Evolutionary conservation across 139 green algal species (phyloP).

Genomic region (Chloropicon primus): DNA sequence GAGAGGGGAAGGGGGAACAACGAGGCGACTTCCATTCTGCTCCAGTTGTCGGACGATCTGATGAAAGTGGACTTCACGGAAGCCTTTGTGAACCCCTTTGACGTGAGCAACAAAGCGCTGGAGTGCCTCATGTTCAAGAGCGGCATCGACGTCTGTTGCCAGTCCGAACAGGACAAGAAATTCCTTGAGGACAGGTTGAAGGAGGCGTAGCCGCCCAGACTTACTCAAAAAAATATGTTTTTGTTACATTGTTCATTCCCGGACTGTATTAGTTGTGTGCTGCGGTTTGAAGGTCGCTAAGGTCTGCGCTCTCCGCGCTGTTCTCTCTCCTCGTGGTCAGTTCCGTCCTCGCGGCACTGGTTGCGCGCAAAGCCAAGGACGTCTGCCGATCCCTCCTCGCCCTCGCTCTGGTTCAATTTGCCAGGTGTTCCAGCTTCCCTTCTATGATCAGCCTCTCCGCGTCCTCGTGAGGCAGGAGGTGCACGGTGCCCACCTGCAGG

Average conservation of each 20-base stretch:
- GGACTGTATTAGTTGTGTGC: no score
- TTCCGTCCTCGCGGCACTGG: no score
- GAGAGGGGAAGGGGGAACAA: background rate
- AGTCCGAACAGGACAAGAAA: background rate
- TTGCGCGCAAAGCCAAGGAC: no score
- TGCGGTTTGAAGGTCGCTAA: no score
- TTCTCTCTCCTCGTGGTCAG: no score
- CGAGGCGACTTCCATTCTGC: background rate
- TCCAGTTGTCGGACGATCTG: background rate
- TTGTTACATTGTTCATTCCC: no score
- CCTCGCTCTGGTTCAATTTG: no score
- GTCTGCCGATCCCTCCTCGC: no score
- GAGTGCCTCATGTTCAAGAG: background rate
- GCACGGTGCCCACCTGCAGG: background rate
- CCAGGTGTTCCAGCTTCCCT: background rate
- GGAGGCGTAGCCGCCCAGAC: background rate
- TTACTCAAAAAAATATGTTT: no score
- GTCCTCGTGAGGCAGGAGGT: background rate
- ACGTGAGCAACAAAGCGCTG: background rate
- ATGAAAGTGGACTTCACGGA: background rate
- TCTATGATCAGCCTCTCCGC: background rate
- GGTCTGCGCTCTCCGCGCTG: no score
- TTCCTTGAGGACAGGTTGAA: background rate
- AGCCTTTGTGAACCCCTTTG: background rate
- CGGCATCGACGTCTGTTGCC: background rate